Percentiles rank a stretch among this genome's conserved stretches.
Conservation (phyloP, 1,284 basidiomycete species). For the Pholiota adiposa region DNA sequence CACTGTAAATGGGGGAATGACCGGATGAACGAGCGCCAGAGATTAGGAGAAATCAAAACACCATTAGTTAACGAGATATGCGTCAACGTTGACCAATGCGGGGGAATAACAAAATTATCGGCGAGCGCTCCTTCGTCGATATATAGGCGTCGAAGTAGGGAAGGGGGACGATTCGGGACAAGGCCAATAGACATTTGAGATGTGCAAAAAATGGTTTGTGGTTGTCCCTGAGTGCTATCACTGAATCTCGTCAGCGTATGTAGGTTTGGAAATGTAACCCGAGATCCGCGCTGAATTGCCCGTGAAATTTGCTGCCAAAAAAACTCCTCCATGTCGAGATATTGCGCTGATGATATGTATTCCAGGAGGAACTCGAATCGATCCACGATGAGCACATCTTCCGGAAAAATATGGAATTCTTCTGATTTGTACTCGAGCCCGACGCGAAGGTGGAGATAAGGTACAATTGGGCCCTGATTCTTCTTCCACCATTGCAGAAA, state of each 20-base stretch:
- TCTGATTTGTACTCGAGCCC: no score
- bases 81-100: neutral
- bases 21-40: neutral
- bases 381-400: neutral
- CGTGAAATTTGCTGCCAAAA: neutral
- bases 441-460: no score
- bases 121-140: neutral
- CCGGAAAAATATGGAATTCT: no score
- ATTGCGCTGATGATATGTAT: neutral
- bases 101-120: neutral
- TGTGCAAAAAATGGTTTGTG: no score
- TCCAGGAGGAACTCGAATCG: neutral
- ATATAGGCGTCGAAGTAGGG: neutral
- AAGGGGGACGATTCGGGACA: neutral
- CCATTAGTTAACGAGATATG: neutral
- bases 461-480: neutral
- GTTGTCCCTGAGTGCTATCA: no score
- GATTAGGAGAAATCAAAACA: neutral
- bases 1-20: neutral
- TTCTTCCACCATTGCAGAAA: neutral
- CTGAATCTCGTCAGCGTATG: no score
- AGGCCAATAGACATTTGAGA: no score
- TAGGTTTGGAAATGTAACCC: neutral
- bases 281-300: neutral
- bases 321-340: neutral